Percentiles rank a stretch among this genome's conserved stretches.
phyloP scores from a whole-genome alignment of 2,329 filamentous ascomycete genomes.

The Fusarium irregulare region DNA sequence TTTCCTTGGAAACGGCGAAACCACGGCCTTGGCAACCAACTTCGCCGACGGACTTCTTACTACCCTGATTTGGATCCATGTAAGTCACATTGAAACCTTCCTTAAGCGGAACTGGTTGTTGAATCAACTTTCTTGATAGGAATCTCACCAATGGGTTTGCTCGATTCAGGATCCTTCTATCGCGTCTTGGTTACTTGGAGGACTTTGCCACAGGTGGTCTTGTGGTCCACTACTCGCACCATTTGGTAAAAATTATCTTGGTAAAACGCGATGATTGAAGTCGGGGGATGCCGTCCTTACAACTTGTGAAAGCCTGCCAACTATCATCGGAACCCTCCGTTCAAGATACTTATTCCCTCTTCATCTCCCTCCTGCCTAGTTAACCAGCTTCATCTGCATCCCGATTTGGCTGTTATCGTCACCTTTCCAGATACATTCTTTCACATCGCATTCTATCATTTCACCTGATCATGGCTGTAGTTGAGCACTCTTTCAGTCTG shows the following conservation, averaged over 20 bases:
- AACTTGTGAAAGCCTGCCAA: neutral
- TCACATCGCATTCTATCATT: too few species aligned
- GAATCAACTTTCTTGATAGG: neutral
- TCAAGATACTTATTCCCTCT: rapidly evolving
- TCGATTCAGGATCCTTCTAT: neutral
- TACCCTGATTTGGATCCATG: neutral
- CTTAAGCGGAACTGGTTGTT: neutral
- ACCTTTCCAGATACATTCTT: too few species aligned
- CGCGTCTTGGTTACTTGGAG: neutral
- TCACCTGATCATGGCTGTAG: slow-evolving; percentile 3
- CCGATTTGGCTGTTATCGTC: too few species aligned
- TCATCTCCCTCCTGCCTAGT: neutral
- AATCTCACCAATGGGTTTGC: neutral
- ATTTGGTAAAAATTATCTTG: neutral
- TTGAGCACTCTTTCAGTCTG: neutral
- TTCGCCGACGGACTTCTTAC: neutral
- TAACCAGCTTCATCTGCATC: neutral
- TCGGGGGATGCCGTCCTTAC: rapidly evolving
- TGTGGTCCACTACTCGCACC: neutral
- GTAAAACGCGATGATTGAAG: neutral
- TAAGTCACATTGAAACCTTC: neutral
- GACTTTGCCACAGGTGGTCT: neutral
- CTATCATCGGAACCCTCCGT: neutral
- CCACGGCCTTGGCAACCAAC: neutral
- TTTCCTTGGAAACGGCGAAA: neutral